Evolutionary conservation across 208 protist species (phyloP), one percentile per base, ranked within the genome.

Genomic region (Novymonas esmeraldas): DNA sequence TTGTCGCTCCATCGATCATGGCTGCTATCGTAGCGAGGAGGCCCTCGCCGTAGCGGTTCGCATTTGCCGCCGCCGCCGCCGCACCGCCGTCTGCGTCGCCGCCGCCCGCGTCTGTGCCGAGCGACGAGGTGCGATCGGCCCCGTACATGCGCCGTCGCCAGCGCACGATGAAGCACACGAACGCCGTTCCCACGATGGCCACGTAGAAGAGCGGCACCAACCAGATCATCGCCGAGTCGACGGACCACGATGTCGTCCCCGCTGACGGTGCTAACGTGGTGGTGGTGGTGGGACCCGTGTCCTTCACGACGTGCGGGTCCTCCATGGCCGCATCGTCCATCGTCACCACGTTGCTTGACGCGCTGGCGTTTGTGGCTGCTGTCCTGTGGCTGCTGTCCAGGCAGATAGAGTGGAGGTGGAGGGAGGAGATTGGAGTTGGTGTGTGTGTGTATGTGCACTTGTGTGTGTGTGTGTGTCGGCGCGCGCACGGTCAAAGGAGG

Each of bases 1-100:
- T 67, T 22, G 34, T 67, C 24, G 59, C 69, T 6, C 69, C 60
- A 28, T 74, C 69, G n/a, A 74, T 74, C 5, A 74, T 61, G 10
- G 69, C 49, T 9, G 50, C 29, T 20, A 74, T 57, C 10, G 54
- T 57, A 22, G 69, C 52, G 42, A 74, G 13, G n/a, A 74, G 59
- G 38, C 60, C 69, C 13, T 49, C 59, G 10, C 45, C 45, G 16
- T 16, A 41, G 11, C 22, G 52, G 59, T n/a, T 36, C 16, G 26
- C 7, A 18, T 54, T n/a, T n/a, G n/a, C n/a, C n/a, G n/a, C n/a
- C n/a, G n/a, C n/a, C n/a, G n/a, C n/a, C n/a, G n/a, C n/a, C n/a
- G n/a, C n/a, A n/a, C n/a, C n/a, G n/a, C n/a, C n/a, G n/a, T n/a
- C n/a, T n/a, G n/a, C n/a, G n/a, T n/a, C n/a, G n/a, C n/a, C n/a